phyloP scores from a whole-genome alignment of 306 rosid genomes.

The Pterocarpus macrocarpus region DNA sequence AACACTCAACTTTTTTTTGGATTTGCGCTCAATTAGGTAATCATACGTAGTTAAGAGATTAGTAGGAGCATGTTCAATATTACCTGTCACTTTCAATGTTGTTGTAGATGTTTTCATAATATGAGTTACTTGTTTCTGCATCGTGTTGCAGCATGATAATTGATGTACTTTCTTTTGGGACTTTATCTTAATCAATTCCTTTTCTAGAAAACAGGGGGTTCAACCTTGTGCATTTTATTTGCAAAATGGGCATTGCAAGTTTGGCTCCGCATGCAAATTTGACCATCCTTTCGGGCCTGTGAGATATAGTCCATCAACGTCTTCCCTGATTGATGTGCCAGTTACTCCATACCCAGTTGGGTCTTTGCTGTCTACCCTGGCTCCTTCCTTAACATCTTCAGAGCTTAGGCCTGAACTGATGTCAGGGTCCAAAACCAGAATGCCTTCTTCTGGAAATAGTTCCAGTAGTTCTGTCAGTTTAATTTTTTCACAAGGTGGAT shows the following conservation, averaged over 20 bases:
- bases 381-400: slow-evolving; percentile 69
- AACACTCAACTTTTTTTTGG: not conserved
- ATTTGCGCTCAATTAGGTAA: slow-evolving; percentile 13
- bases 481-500: slow-evolving; percentile 72
- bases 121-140: slow-evolving; percentile 10
- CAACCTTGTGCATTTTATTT: slow-evolving; percentile 62
- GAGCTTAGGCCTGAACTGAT: slow-evolving; percentile 67
- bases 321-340: slow-evolving; percentile 74
- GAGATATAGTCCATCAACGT: slow-evolving; percentile 71
- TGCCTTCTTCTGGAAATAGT: slow-evolving; percentile 69
- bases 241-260: slow-evolving; percentile 77
- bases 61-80: slow-evolving; percentile 3
- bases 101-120: not conserved
- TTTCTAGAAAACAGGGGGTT: slow-evolving; percentile 63
- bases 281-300: slow-evolving; percentile 82
- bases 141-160: not conserved
- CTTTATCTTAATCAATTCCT: slow-evolving; percentile 39
- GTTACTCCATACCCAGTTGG: slow-evolving; percentile 85
- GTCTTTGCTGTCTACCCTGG: slow-evolving; percentile 73
- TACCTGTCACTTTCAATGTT: not conserved
- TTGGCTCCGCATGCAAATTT: slow-evolving; percentile 85
- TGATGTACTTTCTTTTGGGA: not conserved
- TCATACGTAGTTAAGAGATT: not conserved
- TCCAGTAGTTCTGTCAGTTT: slow-evolving; percentile 67
- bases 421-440: slow-evolving; percentile 57